Conservation (phyloP, 192 early-diverging fungal genomes). For the Tieghemiomyces parasiticus region DNA sequence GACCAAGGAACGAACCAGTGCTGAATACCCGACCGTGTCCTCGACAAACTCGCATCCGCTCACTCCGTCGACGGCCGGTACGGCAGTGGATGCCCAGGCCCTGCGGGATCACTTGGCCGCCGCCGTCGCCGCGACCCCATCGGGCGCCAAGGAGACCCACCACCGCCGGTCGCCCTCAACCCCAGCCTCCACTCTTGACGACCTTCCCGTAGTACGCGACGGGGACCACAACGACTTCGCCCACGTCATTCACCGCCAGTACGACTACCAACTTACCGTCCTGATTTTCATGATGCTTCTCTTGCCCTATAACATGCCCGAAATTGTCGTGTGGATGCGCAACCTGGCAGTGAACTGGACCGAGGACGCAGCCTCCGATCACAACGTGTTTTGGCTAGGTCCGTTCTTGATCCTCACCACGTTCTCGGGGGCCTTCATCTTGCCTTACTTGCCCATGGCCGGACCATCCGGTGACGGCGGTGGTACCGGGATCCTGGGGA, state of each 20-base stretch:
- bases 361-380: constrained; percentile 63
- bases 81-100: too few species aligned
- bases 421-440: constrained; percentile 18
- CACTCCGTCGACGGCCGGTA: too few species aligned
- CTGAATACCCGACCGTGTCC: constrained; percentile 9
- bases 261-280: constrained; percentile 49
- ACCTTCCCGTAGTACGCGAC: too few species aligned
- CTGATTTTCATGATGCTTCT: constrained; percentile 52
- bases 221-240: too few species aligned
- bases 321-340: constrained; percentile 64
- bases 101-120: too few species aligned
- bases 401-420: constrained; percentile 24
- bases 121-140: too few species aligned
- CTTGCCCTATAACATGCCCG: constrained; percentile 58
- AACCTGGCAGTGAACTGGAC: constrained; percentile 70
- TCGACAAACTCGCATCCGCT: too few species aligned
- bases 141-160: too few species aligned
- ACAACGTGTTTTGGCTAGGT: constrained; percentile 26
- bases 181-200: too few species aligned
- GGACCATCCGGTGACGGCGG: constrained; percentile 15
- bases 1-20: constrained; percentile 16
- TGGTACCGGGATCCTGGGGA: neutral
- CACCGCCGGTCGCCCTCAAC: too few species aligned
- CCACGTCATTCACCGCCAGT: constrained; percentile 24
- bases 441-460: constrained; percentile 13